These are phyloP conservation scores for button mushroom (Agaricus bisporus) DNA, from an alignment of 768 basidiomycete species.

Conservation along the genomic window DNA sequence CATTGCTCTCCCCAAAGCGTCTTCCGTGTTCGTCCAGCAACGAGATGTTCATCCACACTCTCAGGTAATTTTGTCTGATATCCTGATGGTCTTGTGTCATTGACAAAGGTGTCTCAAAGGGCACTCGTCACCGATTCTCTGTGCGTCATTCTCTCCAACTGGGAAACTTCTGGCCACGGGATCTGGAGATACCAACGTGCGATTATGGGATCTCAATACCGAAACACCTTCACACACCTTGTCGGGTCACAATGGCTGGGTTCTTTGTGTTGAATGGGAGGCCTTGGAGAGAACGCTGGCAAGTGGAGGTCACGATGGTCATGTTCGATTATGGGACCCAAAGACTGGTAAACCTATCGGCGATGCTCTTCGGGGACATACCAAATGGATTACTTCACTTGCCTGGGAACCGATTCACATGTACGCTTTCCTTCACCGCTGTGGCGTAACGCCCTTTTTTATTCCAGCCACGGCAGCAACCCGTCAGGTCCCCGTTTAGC, in stretches of 20 bases:
- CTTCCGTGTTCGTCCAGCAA: constrained; percentile 90
- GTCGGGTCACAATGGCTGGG: constrained; percentile 91
- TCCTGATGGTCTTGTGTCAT: not conserved
- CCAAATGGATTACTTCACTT: constrained; percentile 94
- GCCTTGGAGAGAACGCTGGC: constrained; percentile 86
- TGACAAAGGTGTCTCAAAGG: constrained; percentile 36
- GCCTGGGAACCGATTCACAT: constrained; percentile 96
- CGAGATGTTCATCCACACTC: constrained; percentile 88
- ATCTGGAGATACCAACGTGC: constrained; percentile 87
- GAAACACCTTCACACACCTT: constrained; percentile 88
- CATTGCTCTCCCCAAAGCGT: constrained; percentile 94
- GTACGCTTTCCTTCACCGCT: constrained; percentile 33
- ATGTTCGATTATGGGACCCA: constrained; percentile 90
- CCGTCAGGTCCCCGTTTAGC: constrained; percentile 76
- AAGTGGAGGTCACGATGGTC: constrained; percentile 91
- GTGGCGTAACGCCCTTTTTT: not conserved
- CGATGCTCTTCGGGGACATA: constrained; percentile 85
- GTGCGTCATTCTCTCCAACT: constrained; percentile 93
- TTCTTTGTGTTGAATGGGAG: constrained; percentile 97
- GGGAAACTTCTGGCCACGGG: constrained; percentile 90
- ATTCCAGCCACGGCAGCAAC: constrained; percentile 45
- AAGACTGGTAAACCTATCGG: constrained; percentile 86
- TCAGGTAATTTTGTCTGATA: constrained; percentile 47
- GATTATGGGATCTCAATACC: constrained; percentile 91
- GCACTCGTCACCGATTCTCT: constrained; percentile 89